Evolutionary conservation across 306 rosid species (phyloP).

Genomic region (Quercus cerris): DNA sequence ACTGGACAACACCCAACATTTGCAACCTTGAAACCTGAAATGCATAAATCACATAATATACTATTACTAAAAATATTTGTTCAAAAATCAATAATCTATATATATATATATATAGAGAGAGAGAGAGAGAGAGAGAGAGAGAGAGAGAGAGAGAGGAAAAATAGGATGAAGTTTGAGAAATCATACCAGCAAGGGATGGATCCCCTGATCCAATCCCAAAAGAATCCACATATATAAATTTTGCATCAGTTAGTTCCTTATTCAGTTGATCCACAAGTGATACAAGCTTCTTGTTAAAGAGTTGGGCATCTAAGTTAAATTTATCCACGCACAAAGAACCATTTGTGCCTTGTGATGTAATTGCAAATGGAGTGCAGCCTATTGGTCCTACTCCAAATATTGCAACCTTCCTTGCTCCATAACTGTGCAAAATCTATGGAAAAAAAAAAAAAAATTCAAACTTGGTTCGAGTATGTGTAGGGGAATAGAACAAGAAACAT

Average conservation of each 20-base stretch:
- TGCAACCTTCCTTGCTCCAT: slow-evolving; percentile 53
- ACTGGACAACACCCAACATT: slow-evolving; percentile 32
- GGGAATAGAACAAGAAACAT: not conserved
- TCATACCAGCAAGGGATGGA: not conserved
- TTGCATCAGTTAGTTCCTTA: not conserved
- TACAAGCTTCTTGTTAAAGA: slow-evolving; percentile 32
- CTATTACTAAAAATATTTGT: not conserved
- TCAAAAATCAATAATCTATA: not conserved
- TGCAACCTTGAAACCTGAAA: slow-evolving; percentile 34
- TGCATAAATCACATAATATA: not conserved
- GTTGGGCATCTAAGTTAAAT: slow-evolving; percentile 18
- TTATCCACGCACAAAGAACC: slow-evolving; percentile 25
- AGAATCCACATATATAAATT: slow-evolving; percentile 26
- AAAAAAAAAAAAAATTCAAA: not conserved
- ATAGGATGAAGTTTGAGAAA: not conserved
- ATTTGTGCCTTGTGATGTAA: not conserved
- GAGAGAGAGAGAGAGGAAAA: not conserved
- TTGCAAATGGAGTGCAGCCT: slow-evolving; percentile 43
- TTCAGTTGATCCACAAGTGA: slow-evolving; percentile 26
- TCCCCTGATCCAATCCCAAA: not conserved
- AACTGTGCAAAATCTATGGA: slow-evolving; percentile 19
- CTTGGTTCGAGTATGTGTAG: not conserved
- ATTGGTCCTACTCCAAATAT: slow-evolving; percentile 33
- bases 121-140: no score
- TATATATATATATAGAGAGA: no score